Base-by-base conservation (phyloP, 2,329 filamentous ascomycete genomes). In the Aaosphaeria arxii region DNA sequence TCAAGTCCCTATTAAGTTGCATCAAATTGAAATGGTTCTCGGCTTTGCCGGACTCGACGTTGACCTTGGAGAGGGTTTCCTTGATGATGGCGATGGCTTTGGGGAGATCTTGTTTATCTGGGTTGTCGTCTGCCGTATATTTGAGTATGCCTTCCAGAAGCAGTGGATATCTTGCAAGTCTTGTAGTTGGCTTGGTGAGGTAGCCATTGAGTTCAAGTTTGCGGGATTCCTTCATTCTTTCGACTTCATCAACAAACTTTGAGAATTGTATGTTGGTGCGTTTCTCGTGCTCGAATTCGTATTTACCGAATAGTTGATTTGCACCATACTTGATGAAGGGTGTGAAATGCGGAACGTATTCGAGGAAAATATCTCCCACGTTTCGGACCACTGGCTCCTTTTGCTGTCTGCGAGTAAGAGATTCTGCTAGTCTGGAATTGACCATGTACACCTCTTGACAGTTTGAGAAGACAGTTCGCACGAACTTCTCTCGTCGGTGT, bases 191-290 rank as follows among this genome's bases (percentile, higher is more conserved):
- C 71, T 99, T 99, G 6, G 94, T 99, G 45, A 99, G 78, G 66
- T 99, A 99, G 58, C 94, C 94, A 69, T 99, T 99, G 50, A 99
- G 77, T 71, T 99, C 94, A 42, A 99, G 79, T 73, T 99, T 99
- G 55, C 94, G 84, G 5, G 92, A 97, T 70, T 99, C 94, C 70
- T 96, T 96, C 59, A 95, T 83, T 49, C 94, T 82, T 71, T 99
- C 94, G 5, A 95, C 95, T 69, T 97, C 91, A 56, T 99, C 94
- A 29, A 97, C 94, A 59, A 97, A 96, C 62, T 88, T 89, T 44
- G 87, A 78, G 69, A 99, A 99, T 38, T 82, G 83, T 1, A 86
- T 82, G 62, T 99, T 99, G 48, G 85, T 82, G 11, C 88, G 86
- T 59, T 94, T 89, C 74, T 99, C 94, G 62, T 94, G 94, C 72